Base-by-base conservation (phyloP, 345 rosid species). In the Bruguiera gymnorhiza region DNA sequence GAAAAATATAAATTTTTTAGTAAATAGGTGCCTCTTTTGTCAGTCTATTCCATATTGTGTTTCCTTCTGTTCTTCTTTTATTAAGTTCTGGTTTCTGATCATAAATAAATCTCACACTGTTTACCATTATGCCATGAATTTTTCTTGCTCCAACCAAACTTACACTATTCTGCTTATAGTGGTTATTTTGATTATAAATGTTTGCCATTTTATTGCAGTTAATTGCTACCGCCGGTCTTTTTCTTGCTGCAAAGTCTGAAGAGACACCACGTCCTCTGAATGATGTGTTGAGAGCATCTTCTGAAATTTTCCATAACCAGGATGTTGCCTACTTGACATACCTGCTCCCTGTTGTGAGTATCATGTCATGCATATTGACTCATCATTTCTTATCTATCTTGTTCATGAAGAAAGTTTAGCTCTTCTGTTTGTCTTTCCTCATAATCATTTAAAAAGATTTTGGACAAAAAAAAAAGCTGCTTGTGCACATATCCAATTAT, bases 231-330 rank as follows among this genome's bases (percentile, higher is more conserved):
- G 96, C 92, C 78, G 85, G 91, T 55, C 86, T 89, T 59, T 89
- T 89, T 79, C 88, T 89, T 54, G 84, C 93, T 75, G 84, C 96
- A 24, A 89, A 89, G 78, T 86, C 86, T 0, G 96, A 89, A 87
- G 96, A 89, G 88, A 89, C 96, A 21, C 84, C 96, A 20, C 87
- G 91, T 29, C 89, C 93, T 66, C 65, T 89, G 76, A 89, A 83
- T 72, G 78, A 83, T 74, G 85, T 87, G 19, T 34, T 87, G 80
- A 82, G 81, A 68, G 80, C 70, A 32, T 84, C 89, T 32, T 86
- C 84, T 73, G 91, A 89, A 73, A 81, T 87, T 70, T 80, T 69
- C 52, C 92, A 89, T 70, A 89, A 86, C 78, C 92, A 86, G 81
- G 88, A 87, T 70, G 67, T 86, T 66, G 61, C 86, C 73, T 74